These are phyloP conservation scores for Wallacemonas sp. DNA, from an alignment of 208 protist genomes.

Conservation along the genomic window DNA sequence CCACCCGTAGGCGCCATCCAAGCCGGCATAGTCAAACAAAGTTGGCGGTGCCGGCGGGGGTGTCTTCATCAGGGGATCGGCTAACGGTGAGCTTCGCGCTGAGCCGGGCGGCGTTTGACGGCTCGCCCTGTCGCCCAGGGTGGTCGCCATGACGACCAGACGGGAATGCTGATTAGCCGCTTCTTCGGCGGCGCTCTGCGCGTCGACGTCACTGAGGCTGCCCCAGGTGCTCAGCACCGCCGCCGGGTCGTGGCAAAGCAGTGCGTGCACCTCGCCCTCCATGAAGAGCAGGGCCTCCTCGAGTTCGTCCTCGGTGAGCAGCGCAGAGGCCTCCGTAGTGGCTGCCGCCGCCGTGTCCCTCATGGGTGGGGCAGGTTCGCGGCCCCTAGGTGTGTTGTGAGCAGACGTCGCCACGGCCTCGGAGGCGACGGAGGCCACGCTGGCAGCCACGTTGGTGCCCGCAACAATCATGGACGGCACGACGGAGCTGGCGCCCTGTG, in stretches of 20 bases:
- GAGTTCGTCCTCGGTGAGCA: constrained; percentile 9
- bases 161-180: not conserved
- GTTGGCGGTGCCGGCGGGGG: not conserved
- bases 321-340: not conserved
- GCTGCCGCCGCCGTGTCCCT: not conserved
- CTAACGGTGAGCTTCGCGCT: too few relatives aligned
- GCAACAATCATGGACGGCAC: too few relatives aligned
- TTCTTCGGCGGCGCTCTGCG: constrained; percentile 7
- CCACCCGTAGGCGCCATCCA: constrained; percentile 5
- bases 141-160: not conserved
- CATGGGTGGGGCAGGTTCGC: too few relatives aligned
- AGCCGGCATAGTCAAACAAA: not conserved
- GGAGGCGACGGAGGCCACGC: too few relatives aligned
- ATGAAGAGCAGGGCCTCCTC: constrained; percentile 22
- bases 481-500: not conserved
- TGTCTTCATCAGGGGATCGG: too few relatives aligned
- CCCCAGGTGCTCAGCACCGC: constrained; percentile 18
- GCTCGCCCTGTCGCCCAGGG: too few relatives aligned
- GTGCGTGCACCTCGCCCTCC: constrained; percentile 21
- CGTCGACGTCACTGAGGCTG: constrained; percentile 16
- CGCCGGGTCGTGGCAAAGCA: constrained; percentile 14
- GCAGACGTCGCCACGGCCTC: too few relatives aligned
- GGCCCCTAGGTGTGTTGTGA: too few relatives aligned
- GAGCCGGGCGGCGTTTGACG: not conserved
- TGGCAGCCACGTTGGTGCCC: too few relatives aligned